These are phyloP conservation scores for Obba rivulosa DNA, from an alignment of 768 basidiomycete species.

Conservation along the genomic window DNA sequence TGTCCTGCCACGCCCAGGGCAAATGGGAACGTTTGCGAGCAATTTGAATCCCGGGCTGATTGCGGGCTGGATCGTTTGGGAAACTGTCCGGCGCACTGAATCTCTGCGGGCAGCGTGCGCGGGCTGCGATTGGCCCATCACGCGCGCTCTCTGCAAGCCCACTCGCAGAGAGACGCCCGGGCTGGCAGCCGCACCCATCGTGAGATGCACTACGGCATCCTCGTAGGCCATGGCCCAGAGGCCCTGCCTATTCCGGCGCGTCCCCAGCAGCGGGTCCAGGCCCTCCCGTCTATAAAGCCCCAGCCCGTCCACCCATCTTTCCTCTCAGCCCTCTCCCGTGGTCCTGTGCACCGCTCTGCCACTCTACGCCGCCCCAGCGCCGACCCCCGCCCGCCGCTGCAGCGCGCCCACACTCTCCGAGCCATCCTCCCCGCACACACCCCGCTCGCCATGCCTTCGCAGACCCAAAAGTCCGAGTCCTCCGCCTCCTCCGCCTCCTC, in stretches of 20 bases:
- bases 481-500: slow-evolving; percentile 30
- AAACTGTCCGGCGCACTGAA: background rate
- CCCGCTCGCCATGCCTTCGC: slow-evolving; percentile 12
- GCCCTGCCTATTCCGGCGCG: too few species aligned
- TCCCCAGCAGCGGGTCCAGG: slow-evolving; percentile 8
- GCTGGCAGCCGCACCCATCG: too few species aligned
- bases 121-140: too few species aligned
- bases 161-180: too few species aligned
- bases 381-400: background rate
- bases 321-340: slow-evolving; percentile 12
- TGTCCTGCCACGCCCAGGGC: background rate
- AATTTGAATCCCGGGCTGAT: background rate
- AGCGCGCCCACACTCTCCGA: slow-evolving; percentile 13
- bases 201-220: too few species aligned
- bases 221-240: too few species aligned
- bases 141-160: too few species aligned
- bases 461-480: slow-evolving; percentile 19
- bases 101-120: background rate
- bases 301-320: slow-evolving; percentile 19
- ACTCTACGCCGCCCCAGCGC: slow-evolving; percentile 2
- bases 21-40: background rate
- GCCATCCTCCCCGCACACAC: slow-evolving; percentile 4
- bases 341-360: slow-evolving; percentile 4
- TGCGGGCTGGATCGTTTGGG: background rate
- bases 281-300: slow-evolving; percentile 23